A percentile compares a stretch with the other conserved stretches of the same genome.
These are phyloP conservation scores for Wickerhamomyces bisporus DNA, from an alignment of 805 yeast species.

Conservation along the genomic window DNA sequence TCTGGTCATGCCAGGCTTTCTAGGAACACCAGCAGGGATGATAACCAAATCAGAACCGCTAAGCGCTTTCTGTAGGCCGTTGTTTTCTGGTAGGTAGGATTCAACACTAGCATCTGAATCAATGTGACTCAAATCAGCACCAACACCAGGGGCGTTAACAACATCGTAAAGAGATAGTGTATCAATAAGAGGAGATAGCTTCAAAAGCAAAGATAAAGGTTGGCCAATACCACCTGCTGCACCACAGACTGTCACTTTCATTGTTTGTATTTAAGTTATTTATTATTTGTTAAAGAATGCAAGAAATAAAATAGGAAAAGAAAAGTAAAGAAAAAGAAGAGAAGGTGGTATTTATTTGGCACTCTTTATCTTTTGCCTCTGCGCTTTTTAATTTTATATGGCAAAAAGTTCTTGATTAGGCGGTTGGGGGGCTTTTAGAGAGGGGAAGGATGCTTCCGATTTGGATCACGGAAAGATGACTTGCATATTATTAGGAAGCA, in stretches of 20 bases:
- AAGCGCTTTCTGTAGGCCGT: slow-evolving; percentile 64
- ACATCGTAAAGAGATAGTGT: slow-evolving; percentile 69
- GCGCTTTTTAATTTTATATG: too few species aligned
- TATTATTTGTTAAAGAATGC: too few species aligned
- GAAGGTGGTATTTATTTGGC: too few species aligned
- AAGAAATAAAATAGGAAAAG: not conserved
- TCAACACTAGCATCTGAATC: slow-evolving; percentile 66
- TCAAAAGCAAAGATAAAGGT: slow-evolving; percentile 60
- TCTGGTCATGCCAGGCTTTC: slow-evolving; percentile 88
- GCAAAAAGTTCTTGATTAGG: too few species aligned
- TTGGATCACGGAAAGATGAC: too few species aligned
- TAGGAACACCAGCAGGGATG: slow-evolving; percentile 87
- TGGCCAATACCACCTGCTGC: slow-evolving; percentile 87
- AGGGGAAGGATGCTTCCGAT: too few species aligned
- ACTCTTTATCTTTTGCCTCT: too few species aligned
- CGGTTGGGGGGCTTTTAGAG: too few species aligned
- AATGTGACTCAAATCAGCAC: slow-evolving; percentile 73
- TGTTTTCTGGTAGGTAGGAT: slow-evolving; percentile 62
- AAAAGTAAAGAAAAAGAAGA: not conserved
- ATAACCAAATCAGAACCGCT: slow-evolving; percentile 79
- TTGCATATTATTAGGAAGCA: too few species aligned
- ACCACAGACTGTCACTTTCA: slow-evolving; percentile 73
- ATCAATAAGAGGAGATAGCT: slow-evolving; percentile 66
- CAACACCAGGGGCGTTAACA: slow-evolving; percentile 75
- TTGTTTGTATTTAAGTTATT: too few species aligned